Conservation (phyloP, 306 rosid genomes). For the Echinosophora koreensis region DNA sequence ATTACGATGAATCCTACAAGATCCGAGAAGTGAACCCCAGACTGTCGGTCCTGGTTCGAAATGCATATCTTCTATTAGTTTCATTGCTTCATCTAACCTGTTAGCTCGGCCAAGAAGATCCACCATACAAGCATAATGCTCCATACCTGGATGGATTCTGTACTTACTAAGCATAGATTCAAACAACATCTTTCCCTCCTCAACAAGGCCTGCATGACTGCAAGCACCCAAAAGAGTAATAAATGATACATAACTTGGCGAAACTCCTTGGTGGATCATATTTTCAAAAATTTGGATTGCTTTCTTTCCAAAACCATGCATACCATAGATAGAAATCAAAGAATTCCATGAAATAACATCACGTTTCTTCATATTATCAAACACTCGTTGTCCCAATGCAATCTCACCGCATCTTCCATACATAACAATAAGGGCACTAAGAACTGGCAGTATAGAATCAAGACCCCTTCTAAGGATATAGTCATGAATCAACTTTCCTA, state of each 20-base stretch:
- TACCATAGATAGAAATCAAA: conserved; percentile 83
- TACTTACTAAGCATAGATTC: conserved; percentile 70
- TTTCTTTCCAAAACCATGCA: conserved; percentile 80
- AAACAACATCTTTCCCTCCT: conserved; percentile 75
- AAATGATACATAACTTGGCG: conserved; percentile 77
- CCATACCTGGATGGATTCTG: conserved; percentile 69
- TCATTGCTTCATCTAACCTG: conserved; percentile 80
- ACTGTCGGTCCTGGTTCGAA: conserved; percentile 82
- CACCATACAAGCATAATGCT: conserved; percentile 94
- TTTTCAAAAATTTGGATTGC: conserved; percentile 74
- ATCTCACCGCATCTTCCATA: conserved; percentile 91
- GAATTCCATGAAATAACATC: conserved; percentile 90
- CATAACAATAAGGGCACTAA: conserved; percentile 80
- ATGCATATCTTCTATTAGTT: conserved; percentile 75
- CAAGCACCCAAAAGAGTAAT: conserved; percentile 88
- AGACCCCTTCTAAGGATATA: conserved; percentile 91
- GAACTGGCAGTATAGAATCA: conserved; percentile 83
- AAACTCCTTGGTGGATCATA: conserved; percentile 71
- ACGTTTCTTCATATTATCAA: conserved; percentile 64
- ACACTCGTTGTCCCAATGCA: conserved; percentile 64
- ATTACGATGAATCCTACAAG: conserved; percentile 85
- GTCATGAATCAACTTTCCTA: conserved; percentile 85
- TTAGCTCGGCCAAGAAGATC: conserved; percentile 97
- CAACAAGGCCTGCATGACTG: conserved; percentile 87
- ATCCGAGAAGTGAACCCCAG: conserved; percentile 94